A percentile compares a stretch with the other conserved stretches of the same genome.
Conservation (phyloP, 2,329 filamentous ascomycete genomes). For the Phoma herbarum region DNA sequence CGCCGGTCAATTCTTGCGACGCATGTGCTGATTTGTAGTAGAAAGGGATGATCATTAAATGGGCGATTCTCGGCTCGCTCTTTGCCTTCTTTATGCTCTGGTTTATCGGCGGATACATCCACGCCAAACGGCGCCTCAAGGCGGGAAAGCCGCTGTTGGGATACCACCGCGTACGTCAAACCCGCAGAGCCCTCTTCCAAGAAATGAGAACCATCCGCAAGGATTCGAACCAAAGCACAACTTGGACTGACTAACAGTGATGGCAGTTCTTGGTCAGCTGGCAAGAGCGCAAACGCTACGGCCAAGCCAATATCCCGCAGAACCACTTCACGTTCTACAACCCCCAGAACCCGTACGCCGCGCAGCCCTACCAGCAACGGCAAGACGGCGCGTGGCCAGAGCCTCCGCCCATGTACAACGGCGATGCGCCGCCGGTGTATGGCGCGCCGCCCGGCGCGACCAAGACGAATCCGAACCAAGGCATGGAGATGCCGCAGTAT, state of each 20-base stretch:
- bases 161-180: slow-evolving; percentile 68
- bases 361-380: slow-evolving; percentile 32
- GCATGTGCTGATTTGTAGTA: slow-evolving; percentile 41
- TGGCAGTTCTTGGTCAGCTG: slow-evolving; percentile 56
- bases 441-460: slow-evolving; percentile 42
- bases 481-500: slow-evolving; percentile 43
- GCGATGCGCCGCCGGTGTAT: slow-evolving; percentile 49
- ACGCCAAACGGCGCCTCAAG: slow-evolving; percentile 72
- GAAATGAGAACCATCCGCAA: too few relatives aligned
- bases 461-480: slow-evolving; percentile 42
- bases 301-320: slow-evolving; percentile 36
- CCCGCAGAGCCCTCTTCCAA: neutral
- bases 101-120: slow-evolving; percentile 73
- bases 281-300: slow-evolving; percentile 46
- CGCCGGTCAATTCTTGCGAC: neutral
- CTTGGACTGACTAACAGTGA: neutral
- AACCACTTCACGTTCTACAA: slow-evolving; percentile 54
- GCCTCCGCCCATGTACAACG: slow-evolving; percentile 47
- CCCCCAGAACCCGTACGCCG: slow-evolving; percentile 31
- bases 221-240: too few relatives aligned
- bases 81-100: slow-evolving; percentile 67
- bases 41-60: slow-evolving; percentile 74
- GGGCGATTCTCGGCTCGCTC: slow-evolving; percentile 71
- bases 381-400: slow-evolving; percentile 44
- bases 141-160: slow-evolving; percentile 71